These are phyloP conservation scores for Globisporangium acanthophoron DNA, from an alignment of 352 stramenopile genomes.

Conservation along the genomic window DNA sequence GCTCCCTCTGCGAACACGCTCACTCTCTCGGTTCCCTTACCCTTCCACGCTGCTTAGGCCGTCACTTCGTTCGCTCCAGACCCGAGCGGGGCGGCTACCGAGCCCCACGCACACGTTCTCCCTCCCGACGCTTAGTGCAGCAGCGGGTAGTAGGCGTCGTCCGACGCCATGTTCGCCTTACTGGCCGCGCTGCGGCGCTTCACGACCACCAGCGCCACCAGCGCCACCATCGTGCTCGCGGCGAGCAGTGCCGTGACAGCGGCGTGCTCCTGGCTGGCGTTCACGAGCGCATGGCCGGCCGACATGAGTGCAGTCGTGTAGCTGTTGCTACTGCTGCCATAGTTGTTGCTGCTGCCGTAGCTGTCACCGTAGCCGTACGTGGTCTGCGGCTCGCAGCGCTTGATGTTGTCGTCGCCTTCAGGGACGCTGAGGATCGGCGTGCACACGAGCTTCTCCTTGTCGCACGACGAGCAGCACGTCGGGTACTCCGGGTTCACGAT, in stretches of 20 bases:
- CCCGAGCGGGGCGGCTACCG: not conserved
- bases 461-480: constrained; percentile 46
- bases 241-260: constrained; percentile 26
- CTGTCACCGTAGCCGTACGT: constrained; percentile 15
- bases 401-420: constrained; percentile 34
- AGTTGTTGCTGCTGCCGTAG: constrained; percentile 15
- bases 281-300: constrained; percentile 12
- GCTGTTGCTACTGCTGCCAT: constrained; percentile 8
- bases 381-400: constrained; percentile 30
- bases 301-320: constrained; percentile 19
- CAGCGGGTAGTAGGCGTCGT: constrained; percentile 61
- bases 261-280: constrained; percentile 23
- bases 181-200: constrained; percentile 20
- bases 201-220: constrained; percentile 54
- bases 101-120: not conserved
- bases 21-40: not conserved
- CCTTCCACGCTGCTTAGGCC: not conserved
- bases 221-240: constrained; percentile 33
- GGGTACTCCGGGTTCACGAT: constrained; percentile 19
- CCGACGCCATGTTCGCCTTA: constrained; percentile 14
- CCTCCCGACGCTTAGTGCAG: constrained; percentile 24
- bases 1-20: not conserved
- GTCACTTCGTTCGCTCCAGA: not conserved
- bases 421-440: constrained; percentile 38
- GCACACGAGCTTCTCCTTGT: constrained; percentile 22